Conservation (phyloP, 257 asterid genomes). For the Apocynum venetum region DNA sequence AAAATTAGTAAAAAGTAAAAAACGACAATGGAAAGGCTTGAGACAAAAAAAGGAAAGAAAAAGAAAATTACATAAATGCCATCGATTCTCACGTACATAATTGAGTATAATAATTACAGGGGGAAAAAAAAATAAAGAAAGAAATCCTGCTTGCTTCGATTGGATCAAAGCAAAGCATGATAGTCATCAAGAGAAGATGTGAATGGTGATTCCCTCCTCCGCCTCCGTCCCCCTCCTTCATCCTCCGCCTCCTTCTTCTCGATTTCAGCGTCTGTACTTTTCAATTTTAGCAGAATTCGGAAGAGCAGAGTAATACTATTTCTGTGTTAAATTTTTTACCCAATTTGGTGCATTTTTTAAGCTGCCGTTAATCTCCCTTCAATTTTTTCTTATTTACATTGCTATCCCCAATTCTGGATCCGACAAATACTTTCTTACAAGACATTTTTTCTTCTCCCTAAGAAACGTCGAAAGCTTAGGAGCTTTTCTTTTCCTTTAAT, state of each 20-base stretch:
- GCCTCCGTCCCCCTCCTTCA: neutral
- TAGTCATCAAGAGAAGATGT: slow-evolving; percentile 3
- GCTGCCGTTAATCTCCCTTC: neutral
- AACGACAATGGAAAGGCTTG: neutral
- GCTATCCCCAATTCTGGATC: neutral
- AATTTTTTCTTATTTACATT: neutral
- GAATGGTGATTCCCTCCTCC: neutral
- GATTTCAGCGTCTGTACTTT: neutral
- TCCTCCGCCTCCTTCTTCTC: neutral
- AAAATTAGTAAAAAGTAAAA: neutral
- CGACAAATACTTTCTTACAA: neutral
- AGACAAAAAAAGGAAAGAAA: neutral
- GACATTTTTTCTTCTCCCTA: slow-evolving; percentile 5
- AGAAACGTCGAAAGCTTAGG: neutral
- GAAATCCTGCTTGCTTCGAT: slow-evolving; percentile 3
- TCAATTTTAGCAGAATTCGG: slow-evolving; percentile 1
- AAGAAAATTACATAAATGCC: neutral
- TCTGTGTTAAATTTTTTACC: neutral
- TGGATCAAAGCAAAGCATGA: slow-evolving; percentile 15
- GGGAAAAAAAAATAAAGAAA: neutral
- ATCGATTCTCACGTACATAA: neutral
- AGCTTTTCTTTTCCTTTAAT: neutral
- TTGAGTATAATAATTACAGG: neutral
- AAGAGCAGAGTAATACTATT: neutral
- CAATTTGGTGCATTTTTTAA: neutral